These are phyloP conservation scores for Ballota nigra DNA, from an alignment of 257 asterid species.

Conservation along the genomic window DNA sequence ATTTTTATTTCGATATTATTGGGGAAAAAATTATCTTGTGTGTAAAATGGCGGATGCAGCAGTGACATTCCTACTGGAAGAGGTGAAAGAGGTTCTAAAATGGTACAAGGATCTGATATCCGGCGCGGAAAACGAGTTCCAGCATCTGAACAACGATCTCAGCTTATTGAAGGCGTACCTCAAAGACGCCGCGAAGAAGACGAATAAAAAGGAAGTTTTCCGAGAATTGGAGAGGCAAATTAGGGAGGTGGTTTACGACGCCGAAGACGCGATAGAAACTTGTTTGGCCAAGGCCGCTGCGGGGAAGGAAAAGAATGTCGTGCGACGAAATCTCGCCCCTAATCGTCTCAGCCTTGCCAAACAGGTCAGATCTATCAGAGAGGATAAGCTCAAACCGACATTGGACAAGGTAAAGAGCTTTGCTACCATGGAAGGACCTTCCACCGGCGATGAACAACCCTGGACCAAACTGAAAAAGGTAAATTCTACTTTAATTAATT, in stretches of 20 bases:
- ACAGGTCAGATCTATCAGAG: constrained; percentile 16
- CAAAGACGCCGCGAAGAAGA: background rate
- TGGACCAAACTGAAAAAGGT: background rate
- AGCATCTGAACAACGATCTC: constrained; percentile 17
- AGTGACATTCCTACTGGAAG: constrained; percentile 20
- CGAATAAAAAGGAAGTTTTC: background rate
- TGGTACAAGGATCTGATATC: constrained; percentile 1
- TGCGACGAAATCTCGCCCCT: background rate
- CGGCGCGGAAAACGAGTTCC: constrained; percentile 19
- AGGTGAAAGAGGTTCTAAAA: background rate
- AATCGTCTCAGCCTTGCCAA: constrained; percentile 6
- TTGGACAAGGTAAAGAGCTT: background rate
- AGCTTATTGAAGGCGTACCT: constrained; percentile 1
- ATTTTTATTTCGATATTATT: too few relatives aligned
- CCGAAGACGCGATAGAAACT: constrained; percentile 32
- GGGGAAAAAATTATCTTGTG: too few relatives aligned
- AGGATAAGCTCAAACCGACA: background rate
- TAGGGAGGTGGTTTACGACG: constrained; percentile 25
- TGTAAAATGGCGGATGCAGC: constrained; percentile 1
- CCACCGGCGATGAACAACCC: background rate
- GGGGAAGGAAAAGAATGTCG: background rate
- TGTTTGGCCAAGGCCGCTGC: constrained; percentile 22
- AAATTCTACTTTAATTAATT: background rate
- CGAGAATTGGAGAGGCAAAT: constrained; percentile 26
- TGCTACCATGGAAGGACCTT: background rate